phyloP scores from a whole-genome alignment of 345 rosid genomes.

The Eucalyptus erythrocorys region DNA sequence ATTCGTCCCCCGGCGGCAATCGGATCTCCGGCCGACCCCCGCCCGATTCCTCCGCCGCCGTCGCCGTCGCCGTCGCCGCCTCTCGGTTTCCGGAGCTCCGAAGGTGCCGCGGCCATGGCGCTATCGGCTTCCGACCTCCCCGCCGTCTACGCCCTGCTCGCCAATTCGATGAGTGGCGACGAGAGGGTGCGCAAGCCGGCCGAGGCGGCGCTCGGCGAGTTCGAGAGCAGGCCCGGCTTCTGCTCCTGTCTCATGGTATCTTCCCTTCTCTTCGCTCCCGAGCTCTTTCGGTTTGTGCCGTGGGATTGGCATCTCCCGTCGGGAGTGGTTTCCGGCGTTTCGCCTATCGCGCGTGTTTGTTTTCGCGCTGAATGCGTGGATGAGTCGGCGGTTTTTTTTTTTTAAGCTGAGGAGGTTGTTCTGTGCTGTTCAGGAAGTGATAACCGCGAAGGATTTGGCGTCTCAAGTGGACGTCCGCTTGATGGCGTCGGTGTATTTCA shows the following conservation, averaged over 20 bases:
- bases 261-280: background rate
- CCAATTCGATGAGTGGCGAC: constrained; percentile 89
- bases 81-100: background rate
- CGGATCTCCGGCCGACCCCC: background rate
- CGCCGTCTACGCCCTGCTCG: constrained; percentile 57
- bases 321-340: background rate
- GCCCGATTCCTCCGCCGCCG: background rate
- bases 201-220: constrained; percentile 80
- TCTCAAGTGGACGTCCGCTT: constrained; percentile 84
- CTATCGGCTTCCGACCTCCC: constrained; percentile 87
- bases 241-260: constrained; percentile 91
- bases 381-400: background rate
- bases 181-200: constrained; percentile 75
- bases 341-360: background rate
- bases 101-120: constrained; percentile 39
- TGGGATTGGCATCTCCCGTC: background rate
- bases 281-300: background rate
- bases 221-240: constrained; percentile 85
- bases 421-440: constrained; percentile 66
- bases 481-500: constrained; percentile 88
- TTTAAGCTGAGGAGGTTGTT: background rate
- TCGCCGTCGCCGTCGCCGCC: background rate
- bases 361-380: background rate
- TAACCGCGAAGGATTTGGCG: constrained; percentile 74
- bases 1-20: background rate